Base-by-base conservation (phyloP, 2,329 filamentous ascomycete genomes). In the Gaeumannomyces sp. region DNA sequence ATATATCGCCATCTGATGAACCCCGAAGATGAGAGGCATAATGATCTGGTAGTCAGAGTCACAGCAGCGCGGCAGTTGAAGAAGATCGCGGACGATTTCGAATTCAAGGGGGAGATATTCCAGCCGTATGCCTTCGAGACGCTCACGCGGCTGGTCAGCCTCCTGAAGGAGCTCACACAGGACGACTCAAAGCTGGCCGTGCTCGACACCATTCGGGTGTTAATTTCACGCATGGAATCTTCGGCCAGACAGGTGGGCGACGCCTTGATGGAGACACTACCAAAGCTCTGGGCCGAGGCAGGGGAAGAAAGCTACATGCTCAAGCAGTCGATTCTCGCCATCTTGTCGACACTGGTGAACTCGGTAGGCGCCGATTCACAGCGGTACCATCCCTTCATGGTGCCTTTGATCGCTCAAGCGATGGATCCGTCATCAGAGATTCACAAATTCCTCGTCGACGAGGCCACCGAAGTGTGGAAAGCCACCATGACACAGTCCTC, bases 141-240 rank as follows among this genome's bases (percentile, higher is more conserved):
- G 13, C 81, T 99, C 14, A 83, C 84, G 11, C 85, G 88, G 63
- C 79, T 97, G 57, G 89, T 97, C 80, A 80, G 82, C 25, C 79
- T 98, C n/a, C 87, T 97, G 31, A 83, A 89, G 68, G 89, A 91
- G 68, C 89, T 93, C 2, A 90, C 93, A 64, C 81, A 90, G 27
- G 89, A 92, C 25, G 94, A 98, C 74, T 96, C 93, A 0, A 97
- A 96, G 76, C 87, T 98, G 80, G 92, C 90, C 0, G 84, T 99
- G 45, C 81, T 99, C 4, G 92, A 94, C 72, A 97, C 94, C 0
- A 89, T 97, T 56, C 86, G 92, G 62, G 85, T 90, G 45, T 81
- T 96, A 58, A 92, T 97, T 0, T 85, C 89, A 59, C 87, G 93
- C 62, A 85, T 98, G 79, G 95, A 96, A 71, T 83, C 88, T 45